Conservation (phyloP, 2,329 filamentous ascomycete species). For the Balansia obtecta region DNA sequence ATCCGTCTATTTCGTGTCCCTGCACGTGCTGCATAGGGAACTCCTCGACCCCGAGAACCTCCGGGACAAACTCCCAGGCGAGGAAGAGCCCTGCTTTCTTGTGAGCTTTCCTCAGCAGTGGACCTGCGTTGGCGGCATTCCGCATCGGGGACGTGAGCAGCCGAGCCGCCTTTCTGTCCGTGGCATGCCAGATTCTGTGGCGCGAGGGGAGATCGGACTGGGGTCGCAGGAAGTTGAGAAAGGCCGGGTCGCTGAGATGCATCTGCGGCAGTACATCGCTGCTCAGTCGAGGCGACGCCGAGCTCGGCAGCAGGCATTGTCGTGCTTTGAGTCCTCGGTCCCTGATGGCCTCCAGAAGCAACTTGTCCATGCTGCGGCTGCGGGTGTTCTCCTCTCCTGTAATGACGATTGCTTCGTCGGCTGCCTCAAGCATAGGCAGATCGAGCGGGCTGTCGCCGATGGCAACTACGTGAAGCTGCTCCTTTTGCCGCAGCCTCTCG, state of each 20-base stretch:
- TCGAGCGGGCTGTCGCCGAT: slow-evolving; percentile 51
- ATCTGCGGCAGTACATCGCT: slow-evolving; percentile 27
- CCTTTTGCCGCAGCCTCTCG: slow-evolving; percentile 19
- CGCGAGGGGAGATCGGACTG: neutral
- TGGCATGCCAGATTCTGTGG: slow-evolving; percentile 27
- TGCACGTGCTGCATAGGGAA: slow-evolving; percentile 39
- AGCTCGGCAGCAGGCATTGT: slow-evolving; percentile 34
- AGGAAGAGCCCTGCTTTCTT: slow-evolving; percentile 38
- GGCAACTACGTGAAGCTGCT: slow-evolving; percentile 36
- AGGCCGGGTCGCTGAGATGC: slow-evolving; percentile 16
- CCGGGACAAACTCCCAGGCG: slow-evolving; percentile 32
- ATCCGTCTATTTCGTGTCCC: slow-evolving; percentile 28
- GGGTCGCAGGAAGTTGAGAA: slow-evolving; percentile 11
- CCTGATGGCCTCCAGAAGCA: slow-evolving; percentile 29
- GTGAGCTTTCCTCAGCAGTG: slow-evolving; percentile 35
- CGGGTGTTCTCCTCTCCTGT: slow-evolving; percentile 33
- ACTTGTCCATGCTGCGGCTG: slow-evolving; percentile 40
- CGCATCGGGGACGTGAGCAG: slow-evolving; percentile 42
- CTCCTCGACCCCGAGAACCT: slow-evolving; percentile 36
- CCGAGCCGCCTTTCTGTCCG: slow-evolving; percentile 29
- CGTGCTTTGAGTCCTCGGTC: slow-evolving; percentile 24
- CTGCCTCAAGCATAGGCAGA: slow-evolving; percentile 40
- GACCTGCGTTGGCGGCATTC: slow-evolving; percentile 32
- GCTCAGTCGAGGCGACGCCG: slow-evolving; percentile 28
- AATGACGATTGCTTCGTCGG: slow-evolving; percentile 42